These are phyloP conservation scores for Cutaneotrichosporon cyanovorans DNA, from an alignment of 1,284 basidiomycete species.

Conservation along the genomic window DNA sequence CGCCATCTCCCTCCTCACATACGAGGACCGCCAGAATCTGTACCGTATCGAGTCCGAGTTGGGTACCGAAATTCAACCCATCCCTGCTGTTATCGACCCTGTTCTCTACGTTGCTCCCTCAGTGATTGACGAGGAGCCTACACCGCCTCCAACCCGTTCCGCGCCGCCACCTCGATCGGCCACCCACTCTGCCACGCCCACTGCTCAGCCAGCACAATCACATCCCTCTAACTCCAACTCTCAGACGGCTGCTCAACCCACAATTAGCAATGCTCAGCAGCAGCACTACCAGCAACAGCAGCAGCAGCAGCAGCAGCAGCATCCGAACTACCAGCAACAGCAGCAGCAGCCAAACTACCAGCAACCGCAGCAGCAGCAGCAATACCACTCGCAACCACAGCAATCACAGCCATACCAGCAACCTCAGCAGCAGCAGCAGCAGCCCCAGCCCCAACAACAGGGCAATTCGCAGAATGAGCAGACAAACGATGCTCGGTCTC, in stretches of 20 bases:
- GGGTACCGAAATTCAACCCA: slow-evolving; percentile 95
- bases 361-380: background rate
- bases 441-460: background rate
- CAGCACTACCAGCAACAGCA: background rate
- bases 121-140: slow-evolving; percentile 22
- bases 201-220: slow-evolving; percentile 4
- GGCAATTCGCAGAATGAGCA: background rate
- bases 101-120: slow-evolving; percentile 74
- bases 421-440: background rate
- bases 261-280: slow-evolving; percentile 1
- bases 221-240: slow-evolving; percentile 2
- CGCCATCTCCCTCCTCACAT: slow-evolving; percentile 92
- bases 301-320: background rate
- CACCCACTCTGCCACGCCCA: background rate
- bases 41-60: slow-evolving; percentile 98
- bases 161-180: slow-evolving; percentile 11
- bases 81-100: slow-evolving; percentile 84
- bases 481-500: slow-evolving; percentile 1
- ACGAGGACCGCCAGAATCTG: slow-evolving; percentile 94
- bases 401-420: slow-evolving; percentile 4
- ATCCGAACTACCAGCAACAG: background rate
- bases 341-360: slow-evolving; percentile 3
- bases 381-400: background rate
- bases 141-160: slow-evolving; percentile 14
- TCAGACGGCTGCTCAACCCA: slow-evolving; percentile 11